Percentiles rank a stretch among this genome's conserved stretches.
These are phyloP conservation scores for Ustilago loliicola DNA, from an alignment of 1,284 basidiomycete genomes.

Conservation along the genomic window DNA sequence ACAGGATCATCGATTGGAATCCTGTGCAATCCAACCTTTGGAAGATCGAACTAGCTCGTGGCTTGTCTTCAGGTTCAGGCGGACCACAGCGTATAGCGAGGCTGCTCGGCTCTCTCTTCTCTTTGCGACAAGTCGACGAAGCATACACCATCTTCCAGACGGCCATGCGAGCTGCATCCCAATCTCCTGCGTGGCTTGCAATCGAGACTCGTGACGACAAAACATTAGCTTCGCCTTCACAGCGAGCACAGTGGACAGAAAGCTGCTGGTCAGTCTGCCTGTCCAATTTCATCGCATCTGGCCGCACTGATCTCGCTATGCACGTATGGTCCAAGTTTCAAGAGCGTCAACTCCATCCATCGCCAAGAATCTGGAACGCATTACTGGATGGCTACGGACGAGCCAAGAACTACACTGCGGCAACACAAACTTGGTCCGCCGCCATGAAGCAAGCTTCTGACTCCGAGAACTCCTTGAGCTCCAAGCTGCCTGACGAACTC, in stretches of 20 bases:
- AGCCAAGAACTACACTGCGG: constrained; percentile 43
- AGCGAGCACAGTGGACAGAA: constrained; percentile 52
- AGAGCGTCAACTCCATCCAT: constrained; percentile 23
- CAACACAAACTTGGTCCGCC: constrained; percentile 49
- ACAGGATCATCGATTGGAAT: constrained; percentile 9
- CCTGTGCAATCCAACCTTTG: constrained; percentile 14
- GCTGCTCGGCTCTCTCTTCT: constrained; percentile 53
- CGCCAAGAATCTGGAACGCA: constrained; percentile 56
- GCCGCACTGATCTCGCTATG: constrained; percentile 50
- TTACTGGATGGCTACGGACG: constrained; percentile 61
- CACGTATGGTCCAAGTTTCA: constrained; percentile 51
- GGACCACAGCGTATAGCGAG: constrained; percentile 56
- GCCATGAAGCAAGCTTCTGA: constrained; percentile 17
- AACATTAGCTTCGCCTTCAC: neutral
- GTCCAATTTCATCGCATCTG: constrained; percentile 47
- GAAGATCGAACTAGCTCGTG: constrained; percentile 53
- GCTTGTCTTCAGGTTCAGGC: constrained; percentile 51
- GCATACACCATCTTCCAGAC: constrained; percentile 39
- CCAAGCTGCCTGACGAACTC: constrained; percentile 36
- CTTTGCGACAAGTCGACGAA: constrained; percentile 33
- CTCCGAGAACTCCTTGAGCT: neutral
- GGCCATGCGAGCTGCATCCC: constrained; percentile 42
- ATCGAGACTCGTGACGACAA: neutral
- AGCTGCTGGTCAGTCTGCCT: constrained; percentile 59
- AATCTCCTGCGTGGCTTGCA: constrained; percentile 24